Evolutionary conservation across 1,284 basidiomycete species (phyloP).

Genomic region (Tylopilus sp.): DNA sequence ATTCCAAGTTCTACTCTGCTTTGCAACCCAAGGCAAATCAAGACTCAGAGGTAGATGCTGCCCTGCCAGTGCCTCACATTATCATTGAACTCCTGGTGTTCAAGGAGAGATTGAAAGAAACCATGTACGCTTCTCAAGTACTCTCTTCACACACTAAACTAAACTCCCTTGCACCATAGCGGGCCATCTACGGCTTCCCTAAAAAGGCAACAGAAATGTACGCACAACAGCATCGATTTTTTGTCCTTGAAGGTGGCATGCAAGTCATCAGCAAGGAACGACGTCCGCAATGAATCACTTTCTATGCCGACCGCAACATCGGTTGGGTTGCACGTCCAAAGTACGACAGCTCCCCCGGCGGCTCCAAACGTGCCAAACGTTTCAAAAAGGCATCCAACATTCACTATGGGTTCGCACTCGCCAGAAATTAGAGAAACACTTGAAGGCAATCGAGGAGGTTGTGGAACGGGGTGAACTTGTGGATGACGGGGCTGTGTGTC

Average conservation of each 20-base stretch:
- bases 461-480: constrained; percentile 47
- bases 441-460: constrained; percentile 62
- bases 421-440: constrained; percentile 69
- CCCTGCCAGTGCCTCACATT: constrained; percentile 78
- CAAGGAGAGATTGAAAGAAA: constrained; percentile 78
- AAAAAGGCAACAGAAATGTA: constrained; percentile 92
- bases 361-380: constrained; percentile 84
- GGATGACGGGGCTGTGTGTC: constrained; percentile 54
- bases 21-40: constrained; percentile 65
- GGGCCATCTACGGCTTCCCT: constrained; percentile 81
- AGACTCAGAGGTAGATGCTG: constrained; percentile 67
- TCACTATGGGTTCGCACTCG: constrained; percentile 82
- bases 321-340: constrained; percentile 88
- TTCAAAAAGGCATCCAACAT: constrained; percentile 94
- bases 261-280: constrained; percentile 68
- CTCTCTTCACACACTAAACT: constrained; percentile 37
- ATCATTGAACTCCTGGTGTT: constrained; percentile 86
- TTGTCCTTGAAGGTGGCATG: constrained; percentile 84
- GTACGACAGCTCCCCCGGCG: constrained; percentile 52
- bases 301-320: constrained; percentile 85
- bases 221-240: constrained; percentile 84
- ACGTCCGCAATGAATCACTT: constrained; percentile 73
- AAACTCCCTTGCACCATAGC: constrained; percentile 55
- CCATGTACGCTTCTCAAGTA: constrained; percentile 61
- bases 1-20: constrained; percentile 79